Conservation (phyloP, 257 asterid genomes). For the Nicotiana otophora region DNA sequence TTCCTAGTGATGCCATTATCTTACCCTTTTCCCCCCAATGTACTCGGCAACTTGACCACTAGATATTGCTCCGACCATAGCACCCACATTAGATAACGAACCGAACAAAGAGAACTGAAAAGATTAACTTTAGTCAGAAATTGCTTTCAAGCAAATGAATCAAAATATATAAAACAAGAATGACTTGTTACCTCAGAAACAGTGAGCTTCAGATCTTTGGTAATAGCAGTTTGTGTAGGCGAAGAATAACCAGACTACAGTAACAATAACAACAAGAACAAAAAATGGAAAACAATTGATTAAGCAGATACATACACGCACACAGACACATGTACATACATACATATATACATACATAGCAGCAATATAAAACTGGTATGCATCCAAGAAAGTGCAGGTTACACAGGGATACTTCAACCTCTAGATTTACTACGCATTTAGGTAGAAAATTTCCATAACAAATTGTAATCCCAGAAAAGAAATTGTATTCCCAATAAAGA, state of each 20-base stretch:
- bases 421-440: background rate
- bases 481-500: background rate
- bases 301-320: conserved; percentile 5
- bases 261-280: conserved; percentile 14
- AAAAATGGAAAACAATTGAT: background rate
- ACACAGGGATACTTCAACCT: background rate
- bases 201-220: conserved; percentile 58
- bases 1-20: background rate
- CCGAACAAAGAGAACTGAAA: conserved; percentile 84
- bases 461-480: too few species aligned
- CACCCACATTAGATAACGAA: conserved; percentile 87
- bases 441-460: too few species aligned
- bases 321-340: background rate
- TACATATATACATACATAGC: background rate
- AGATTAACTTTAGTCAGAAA: background rate
- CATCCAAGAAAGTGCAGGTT: background rate
- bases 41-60: conserved; percentile 97
- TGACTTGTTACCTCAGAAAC: conserved; percentile 54
- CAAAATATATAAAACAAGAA: background rate
- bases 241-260: conserved; percentile 84
- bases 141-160: background rate
- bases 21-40: conserved; percentile 90
- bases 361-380: background rate
- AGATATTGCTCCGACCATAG: conserved; percentile 96
- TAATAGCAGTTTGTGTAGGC: conserved; percentile 70